Evolutionary conservation across 1,284 basidiomycete genomes (phyloP), one percentile per base, ranked within the genome.

Genomic region (Cutaneotrichosporon spelunceum): DNA sequence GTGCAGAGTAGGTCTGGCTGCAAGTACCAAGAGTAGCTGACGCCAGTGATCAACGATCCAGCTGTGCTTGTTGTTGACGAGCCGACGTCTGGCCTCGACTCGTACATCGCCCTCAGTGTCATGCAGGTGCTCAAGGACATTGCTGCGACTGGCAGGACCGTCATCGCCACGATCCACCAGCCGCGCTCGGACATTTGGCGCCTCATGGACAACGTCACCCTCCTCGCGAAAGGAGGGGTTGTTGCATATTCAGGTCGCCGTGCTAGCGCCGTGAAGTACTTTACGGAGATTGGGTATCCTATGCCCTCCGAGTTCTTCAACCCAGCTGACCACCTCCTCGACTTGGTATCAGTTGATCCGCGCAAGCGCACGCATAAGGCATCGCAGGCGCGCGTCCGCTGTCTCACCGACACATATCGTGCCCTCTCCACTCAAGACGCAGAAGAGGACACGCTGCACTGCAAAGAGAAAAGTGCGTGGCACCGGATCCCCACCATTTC

Each of bases 81-180:
- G 66, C 79, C 76, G 7, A 79, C 78, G 1, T 78, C 77, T 7
- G 82, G 83, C 8, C 72, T 85, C 29, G 84, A 85, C 70, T 75
- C 81, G 2, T 82, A 81, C 67, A 84, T 82, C 9, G 83, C 82
- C 4, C 71, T 78, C 47, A 78, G 70, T 34, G 78, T 76, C 21
- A 75, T 76, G 73, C 72, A 76, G 61, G 80, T 79, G 0, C 73
- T 84, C 19, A 78, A 77, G 36, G 77, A 79, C 56, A 82, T 85
- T 54, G 83, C 83, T 0, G 69, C 77, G 0, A 80, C 80, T 36
- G 83, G 83, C 0, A 76, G 83, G 2, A 84, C 83, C 0, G 80
- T 85, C 45, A 82, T 84, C 53, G 81, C 81, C 3, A 82, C 83
- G 0, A 79, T 84, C 19, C 83, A 84, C 66, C 83, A 85, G 68